These are phyloP conservation scores for Boletus sensibilis DNA, from an alignment of 768 basidiomycete genomes.

Conservation along the genomic window DNA sequence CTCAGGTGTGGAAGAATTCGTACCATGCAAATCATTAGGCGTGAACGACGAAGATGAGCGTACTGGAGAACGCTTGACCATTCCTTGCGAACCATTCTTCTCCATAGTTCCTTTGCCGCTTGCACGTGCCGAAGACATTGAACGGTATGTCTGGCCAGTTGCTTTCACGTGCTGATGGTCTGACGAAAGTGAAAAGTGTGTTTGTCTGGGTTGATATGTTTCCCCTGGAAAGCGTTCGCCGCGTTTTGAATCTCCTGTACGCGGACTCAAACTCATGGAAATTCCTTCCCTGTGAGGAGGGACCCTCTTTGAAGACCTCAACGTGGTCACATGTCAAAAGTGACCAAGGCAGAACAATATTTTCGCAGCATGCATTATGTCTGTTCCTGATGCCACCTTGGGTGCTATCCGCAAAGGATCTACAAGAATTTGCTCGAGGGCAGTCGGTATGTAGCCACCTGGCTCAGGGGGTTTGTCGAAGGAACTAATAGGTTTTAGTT, in stretches of 20 bases:
- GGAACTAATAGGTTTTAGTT: conserved; percentile 16
- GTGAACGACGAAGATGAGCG: conserved; percentile 38
- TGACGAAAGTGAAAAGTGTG: conserved; percentile 35
- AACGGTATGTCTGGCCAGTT: conserved; percentile 36
- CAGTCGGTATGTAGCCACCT: conserved; percentile 19
- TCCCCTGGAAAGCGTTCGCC: conserved; percentile 51
- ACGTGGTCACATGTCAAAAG: conserved; percentile 26
- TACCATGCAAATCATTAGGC: conserved; percentile 37
- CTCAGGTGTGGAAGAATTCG: conserved; percentile 40
- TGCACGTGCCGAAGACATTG: conserved; percentile 40
- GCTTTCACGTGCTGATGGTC: not conserved
- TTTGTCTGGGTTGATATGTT: conserved; percentile 49
- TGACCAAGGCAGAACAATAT: conserved; percentile 13
- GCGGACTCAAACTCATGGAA: conserved; percentile 31
- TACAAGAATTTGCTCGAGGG: conserved; percentile 32
- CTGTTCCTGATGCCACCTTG: conserved; percentile 42
- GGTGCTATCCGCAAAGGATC: conserved; percentile 34
- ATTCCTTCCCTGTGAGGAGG: conserved; percentile 26
- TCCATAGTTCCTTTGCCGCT: conserved; percentile 36
- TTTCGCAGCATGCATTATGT: conserved; percentile 20
- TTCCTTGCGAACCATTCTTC: conserved; percentile 43
- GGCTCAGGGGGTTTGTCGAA: not conserved
- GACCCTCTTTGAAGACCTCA: conserved; percentile 23
- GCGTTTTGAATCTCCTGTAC: conserved; percentile 36
- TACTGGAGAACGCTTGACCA: conserved; percentile 42